Evolutionary conservation across 257 asterid genomes (phyloP).

Genomic region (Przewalskia tangutica): DNA sequence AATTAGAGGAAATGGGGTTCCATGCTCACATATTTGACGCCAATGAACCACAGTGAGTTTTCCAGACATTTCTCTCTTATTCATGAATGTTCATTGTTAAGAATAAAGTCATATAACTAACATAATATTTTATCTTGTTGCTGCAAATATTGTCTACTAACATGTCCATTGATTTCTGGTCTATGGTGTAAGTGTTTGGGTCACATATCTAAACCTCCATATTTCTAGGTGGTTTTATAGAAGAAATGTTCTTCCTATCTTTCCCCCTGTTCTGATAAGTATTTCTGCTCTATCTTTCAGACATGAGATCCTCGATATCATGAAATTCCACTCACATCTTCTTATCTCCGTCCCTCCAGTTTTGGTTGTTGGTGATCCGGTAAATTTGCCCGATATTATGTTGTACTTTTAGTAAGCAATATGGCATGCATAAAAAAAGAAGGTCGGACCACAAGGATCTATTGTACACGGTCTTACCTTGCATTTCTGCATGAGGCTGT

Average conservation of each 20-base stretch:
- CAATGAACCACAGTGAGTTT: constrained; percentile 45
- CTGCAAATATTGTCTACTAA: neutral
- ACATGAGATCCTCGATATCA: constrained; percentile 49
- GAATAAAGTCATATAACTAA: neutral
- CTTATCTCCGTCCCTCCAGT: constrained; percentile 68
- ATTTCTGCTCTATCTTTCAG: constrained; percentile 29
- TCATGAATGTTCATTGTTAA: neutral
- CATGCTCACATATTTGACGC: constrained; percentile 54
- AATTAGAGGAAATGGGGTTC: constrained; percentile 57
- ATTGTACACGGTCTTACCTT: too few relatives aligned
- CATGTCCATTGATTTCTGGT: neutral
- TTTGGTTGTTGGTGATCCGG: constrained; percentile 66
- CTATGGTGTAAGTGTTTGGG: neutral
- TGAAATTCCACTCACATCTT: constrained; percentile 59
- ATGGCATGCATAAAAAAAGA: neutral
- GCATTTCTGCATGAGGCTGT: too few relatives aligned
- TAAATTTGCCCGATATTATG: constrained; percentile 8
- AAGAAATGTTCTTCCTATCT: neutral
- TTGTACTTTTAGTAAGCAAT: neutral
- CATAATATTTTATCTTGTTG: neutral
- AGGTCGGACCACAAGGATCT: too few relatives aligned
- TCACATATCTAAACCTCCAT: neutral
- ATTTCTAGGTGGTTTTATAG: neutral
- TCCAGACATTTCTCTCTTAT: neutral
- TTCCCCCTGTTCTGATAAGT: neutral